These are phyloP conservation scores for Hortiboletus campestris DNA, from an alignment of 768 basidiomycete genomes.

Conservation along the genomic window DNA sequence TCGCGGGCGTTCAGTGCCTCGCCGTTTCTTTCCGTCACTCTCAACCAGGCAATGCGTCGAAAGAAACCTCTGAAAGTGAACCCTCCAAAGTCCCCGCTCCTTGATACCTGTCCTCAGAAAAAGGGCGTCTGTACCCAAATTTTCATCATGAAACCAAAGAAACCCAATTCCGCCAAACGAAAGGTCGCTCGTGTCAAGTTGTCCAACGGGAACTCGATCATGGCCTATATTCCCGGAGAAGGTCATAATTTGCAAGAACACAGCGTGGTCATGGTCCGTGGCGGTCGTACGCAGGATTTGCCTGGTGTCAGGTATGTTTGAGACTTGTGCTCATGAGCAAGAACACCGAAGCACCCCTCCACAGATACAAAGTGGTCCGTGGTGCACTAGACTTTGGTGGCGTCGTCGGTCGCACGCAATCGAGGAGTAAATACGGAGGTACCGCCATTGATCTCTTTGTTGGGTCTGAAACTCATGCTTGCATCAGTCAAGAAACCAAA, in stretches of 20 bases:
- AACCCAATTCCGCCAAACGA: conserved; percentile 97
- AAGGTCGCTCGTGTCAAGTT: conserved; percentile 96
- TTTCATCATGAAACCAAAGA: conserved; percentile 85
- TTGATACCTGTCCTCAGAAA: conserved; percentile 76
- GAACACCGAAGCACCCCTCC: background rate
- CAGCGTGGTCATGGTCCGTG: conserved; percentile 90
- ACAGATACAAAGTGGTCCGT: conserved; percentile 91
- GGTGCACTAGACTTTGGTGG: conserved; percentile 90
- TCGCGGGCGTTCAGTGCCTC: conserved; percentile 64
- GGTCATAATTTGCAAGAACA: conserved; percentile 99
- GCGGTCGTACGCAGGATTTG: conserved; percentile 95
- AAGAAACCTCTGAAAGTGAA: conserved; percentile 55
- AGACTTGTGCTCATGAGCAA: background rate
- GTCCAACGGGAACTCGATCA: conserved; percentile 81
- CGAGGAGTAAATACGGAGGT: conserved; percentile 94
- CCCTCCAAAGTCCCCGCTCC: conserved; percentile 67
- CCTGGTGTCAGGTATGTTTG: conserved; percentile 86
- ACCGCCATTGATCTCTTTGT: conserved; percentile 19
- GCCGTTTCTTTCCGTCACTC: conserved; percentile 57
- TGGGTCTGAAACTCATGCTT: conserved; percentile 7
- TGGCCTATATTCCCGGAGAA: conserved; percentile 95
- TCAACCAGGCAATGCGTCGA: conserved; percentile 85
- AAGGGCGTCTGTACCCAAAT: conserved; percentile 90
- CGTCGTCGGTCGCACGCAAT: conserved; percentile 77
- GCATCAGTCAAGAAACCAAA: conserved; percentile 86